phyloP scores from a whole-genome alignment of 768 basidiomycete genomes.

The Boletus sp. region DNA sequence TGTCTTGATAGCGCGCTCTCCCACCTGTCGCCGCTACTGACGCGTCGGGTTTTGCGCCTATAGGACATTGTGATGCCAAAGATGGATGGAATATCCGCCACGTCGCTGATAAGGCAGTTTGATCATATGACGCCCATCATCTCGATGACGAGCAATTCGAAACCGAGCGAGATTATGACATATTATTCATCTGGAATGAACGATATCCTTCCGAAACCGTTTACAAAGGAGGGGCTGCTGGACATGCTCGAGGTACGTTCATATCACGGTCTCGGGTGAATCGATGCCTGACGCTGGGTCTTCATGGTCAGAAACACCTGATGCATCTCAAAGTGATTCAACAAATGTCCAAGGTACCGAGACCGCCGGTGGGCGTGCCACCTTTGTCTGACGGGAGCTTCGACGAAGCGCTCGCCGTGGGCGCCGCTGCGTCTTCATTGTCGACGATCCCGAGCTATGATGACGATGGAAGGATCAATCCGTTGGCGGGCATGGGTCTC shows the following conservation, averaged over 20 bases:
- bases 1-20: slow-evolving; percentile 23
- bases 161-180: slow-evolving; percentile 89
- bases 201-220: slow-evolving; percentile 94
- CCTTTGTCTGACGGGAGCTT: slow-evolving; percentile 52
- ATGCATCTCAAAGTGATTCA: slow-evolving; percentile 86
- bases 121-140: slow-evolving; percentile 96
- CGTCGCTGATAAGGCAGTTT: slow-evolving; percentile 91
- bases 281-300: neutral
- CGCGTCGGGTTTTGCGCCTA: neutral
- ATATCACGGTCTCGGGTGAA: neutral
- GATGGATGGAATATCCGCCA: slow-evolving; percentile 85
- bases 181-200: slow-evolving; percentile 82
- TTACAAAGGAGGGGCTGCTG: slow-evolving; percentile 89
- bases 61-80: slow-evolving; percentile 97
- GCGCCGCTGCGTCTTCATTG: slow-evolving; percentile 25
- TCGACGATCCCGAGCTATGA: slow-evolving; percentile 32
- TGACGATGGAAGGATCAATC: slow-evolving; percentile 65
- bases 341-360: slow-evolving; percentile 63
- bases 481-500: slow-evolving; percentile 83
- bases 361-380: slow-evolving; percentile 63
- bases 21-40: neutral
- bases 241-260: slow-evolving; percentile 82
- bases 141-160: slow-evolving; percentile 95
- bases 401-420: slow-evolving; percentile 52
- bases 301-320: slow-evolving; percentile 65